Evolutionary conservation across 2,329 filamentous ascomycete genomes (phyloP).

Genomic region (Venturia carpophila): DNA sequence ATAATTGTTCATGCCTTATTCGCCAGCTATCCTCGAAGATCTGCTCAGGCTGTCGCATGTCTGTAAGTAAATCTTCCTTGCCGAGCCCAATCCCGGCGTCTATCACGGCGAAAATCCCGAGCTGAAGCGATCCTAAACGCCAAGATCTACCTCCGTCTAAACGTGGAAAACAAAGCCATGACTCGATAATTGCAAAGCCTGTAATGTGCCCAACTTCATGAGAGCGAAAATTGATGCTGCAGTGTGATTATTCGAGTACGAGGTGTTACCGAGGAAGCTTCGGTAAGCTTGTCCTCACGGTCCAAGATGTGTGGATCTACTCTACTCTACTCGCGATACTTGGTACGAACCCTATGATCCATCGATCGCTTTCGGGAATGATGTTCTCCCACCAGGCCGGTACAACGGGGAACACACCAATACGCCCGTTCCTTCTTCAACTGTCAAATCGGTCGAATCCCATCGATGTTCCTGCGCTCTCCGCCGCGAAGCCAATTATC

Average conservation of each 20-base stretch:
- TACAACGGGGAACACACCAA: neutral
- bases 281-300: neutral
- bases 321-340: neutral
- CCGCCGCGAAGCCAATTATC: neutral
- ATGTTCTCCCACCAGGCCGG: neutral
- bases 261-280: neutral
- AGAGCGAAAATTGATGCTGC: neutral
- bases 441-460: neutral
- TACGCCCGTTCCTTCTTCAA: neutral
- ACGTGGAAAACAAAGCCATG: neutral
- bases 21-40: neutral
- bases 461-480: neutral
- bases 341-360: neutral
- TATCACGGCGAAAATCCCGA: conserved; percentile 6
- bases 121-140: neutral
- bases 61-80: neutral
- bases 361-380: conserved; percentile 1
- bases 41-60: neutral
- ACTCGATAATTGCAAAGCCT: neutral
- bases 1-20: neutral
- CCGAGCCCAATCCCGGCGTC: conserved; percentile 4
- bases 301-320: too few relatives aligned
- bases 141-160: neutral
- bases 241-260: neutral
- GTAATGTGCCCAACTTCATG: neutral